Conservation (phyloP, 73 alveolate genomes). For the Effrenium voratum region DNA sequence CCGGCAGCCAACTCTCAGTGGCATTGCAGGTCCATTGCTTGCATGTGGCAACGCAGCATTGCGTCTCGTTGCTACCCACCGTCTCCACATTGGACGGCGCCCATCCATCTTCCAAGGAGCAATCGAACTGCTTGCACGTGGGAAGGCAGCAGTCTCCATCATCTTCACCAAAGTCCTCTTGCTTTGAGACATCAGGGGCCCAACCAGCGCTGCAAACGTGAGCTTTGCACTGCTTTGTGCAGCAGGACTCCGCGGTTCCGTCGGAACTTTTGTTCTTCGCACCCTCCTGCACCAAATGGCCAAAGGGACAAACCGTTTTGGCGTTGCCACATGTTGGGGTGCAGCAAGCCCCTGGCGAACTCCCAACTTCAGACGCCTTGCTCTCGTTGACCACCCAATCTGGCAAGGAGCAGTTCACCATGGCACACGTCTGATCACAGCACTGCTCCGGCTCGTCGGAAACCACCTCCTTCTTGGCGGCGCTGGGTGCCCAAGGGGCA, state of each 20-base stretch:
- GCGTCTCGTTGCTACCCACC: slow-evolving; percentile 1
- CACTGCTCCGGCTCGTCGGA: not conserved
- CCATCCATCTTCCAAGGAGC: slow-evolving; percentile 60
- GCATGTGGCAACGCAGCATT: slow-evolving; percentile 18
- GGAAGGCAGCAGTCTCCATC: slow-evolving; percentile 76
- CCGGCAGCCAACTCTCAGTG: slow-evolving; percentile 21
- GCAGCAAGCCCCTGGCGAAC: not conserved
- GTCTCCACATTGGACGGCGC: slow-evolving; percentile 24
- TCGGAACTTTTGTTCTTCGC: not conserved
- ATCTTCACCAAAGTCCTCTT: slow-evolving; percentile 1
- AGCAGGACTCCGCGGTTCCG: not conserved
- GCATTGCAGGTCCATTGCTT: slow-evolving; percentile 5
- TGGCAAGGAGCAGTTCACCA: not conserved
- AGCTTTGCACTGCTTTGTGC: slow-evolving; percentile 23
- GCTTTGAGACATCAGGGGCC: not conserved
- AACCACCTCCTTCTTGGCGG: not conserved
- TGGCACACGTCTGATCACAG: slow-evolving; percentile 19
- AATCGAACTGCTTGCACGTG: slow-evolving; percentile 86
- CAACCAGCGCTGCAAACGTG: not conserved
- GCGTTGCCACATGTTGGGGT: not conserved
- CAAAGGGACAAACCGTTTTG: not conserved
- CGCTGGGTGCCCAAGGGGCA: slow-evolving; percentile 23
- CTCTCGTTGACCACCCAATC: not conserved
- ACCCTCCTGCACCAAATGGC: not conserved
- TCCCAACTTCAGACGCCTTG: not conserved